Evolutionary conservation across 257 asterid genomes (phyloP), one percentile per base, ranked within the genome.

Genomic region (Haberlea rhodopensis): DNA sequence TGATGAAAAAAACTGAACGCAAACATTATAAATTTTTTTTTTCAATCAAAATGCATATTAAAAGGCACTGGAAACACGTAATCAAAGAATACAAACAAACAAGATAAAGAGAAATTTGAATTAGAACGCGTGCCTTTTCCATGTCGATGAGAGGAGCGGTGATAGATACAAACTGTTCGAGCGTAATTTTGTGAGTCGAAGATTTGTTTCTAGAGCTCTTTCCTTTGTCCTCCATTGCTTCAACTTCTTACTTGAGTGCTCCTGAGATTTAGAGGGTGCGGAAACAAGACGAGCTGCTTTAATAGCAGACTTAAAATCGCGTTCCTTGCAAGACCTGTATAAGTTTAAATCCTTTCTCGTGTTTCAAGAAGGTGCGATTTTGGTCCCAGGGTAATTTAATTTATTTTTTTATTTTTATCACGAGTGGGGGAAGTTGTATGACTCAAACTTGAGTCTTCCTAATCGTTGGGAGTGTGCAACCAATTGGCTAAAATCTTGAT

Each of bases 101-200:
- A 29, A 11, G 48, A 63, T 63, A 6, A 19, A 20, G 3, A 46
- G 16, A 62, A 6, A 43, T 19, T 11, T 11, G 31, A 37, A 55
- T 29, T 8, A 46, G 56, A 18, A 57, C 18, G 24, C 53, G 10
- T 73, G 89, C 99, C 71, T 92, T 87, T 74, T 92, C 97, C 97
- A 87, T 81, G 76, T 92, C 96, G 54, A 92, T 78, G 67, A 92
- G 86, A 71, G 99, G 97, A 22, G 88, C 76, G 95, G 82, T 92
- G 60, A 63, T 81, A 71, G 99, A 92, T 63, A 92, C 86, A 82
- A 92, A 89, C 76, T 92, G 96, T 5, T 87, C 91, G 65, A 89
- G 85, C 1, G 96, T 84, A 54, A 89, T 60, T 65, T 71, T 75
- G 13, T 74, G 78, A 70, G 60, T 54, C 29, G 77, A 37, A 34